A percentile compares a stretch with the other conserved stretches of the same genome.
Conservation (phyloP, 2,329 filamentous ascomycete species). For the Alternaria tenuissima region DNA sequence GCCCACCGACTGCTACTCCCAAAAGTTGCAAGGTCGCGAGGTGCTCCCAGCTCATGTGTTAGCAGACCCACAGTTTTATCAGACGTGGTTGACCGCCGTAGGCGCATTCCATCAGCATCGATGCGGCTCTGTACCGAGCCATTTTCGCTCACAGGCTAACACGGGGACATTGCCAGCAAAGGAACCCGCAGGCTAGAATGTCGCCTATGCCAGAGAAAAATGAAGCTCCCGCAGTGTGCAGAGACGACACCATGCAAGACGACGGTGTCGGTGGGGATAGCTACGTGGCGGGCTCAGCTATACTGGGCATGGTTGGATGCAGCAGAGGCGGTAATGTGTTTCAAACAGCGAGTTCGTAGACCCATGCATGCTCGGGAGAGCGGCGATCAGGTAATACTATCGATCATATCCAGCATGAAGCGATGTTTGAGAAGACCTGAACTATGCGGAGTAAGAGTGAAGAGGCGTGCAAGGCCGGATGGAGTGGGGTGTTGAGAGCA, state of each 20-base stretch:
- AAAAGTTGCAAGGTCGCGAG: slow-evolving; percentile 6
- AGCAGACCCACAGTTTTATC: slow-evolving; percentile 17
- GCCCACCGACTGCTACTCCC: slow-evolving; percentile 4
- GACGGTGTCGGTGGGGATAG: slow-evolving; percentile 15
- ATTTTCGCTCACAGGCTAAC: slow-evolving; percentile 8
- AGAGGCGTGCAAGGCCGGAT: not conserved
- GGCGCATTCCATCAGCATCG: slow-evolving; percentile 10
- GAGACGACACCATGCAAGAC: slow-evolving; percentile 3
- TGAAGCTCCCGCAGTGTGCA: slow-evolving; percentile 13
- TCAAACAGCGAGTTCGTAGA: slow-evolving; percentile 7
- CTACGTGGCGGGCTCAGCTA: slow-evolving; percentile 19
- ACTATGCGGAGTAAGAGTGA: slow-evolving; percentile 1
- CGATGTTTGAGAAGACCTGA: slow-evolving; percentile 4
- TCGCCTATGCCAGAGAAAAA: slow-evolving; percentile 4
- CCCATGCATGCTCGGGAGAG: slow-evolving; percentile 9
- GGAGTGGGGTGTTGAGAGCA: not conserved
- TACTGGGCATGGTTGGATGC: slow-evolving; percentile 14
- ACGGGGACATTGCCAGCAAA: slow-evolving; percentile 13
- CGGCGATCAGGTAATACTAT: slow-evolving; percentile 6
- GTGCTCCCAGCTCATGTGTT: slow-evolving; percentile 15
- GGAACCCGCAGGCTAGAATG: slow-evolving; percentile 10
- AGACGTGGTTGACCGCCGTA: slow-evolving; percentile 20
- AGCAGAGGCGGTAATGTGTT: slow-evolving; percentile 9
- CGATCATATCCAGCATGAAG: slow-evolving; percentile 1
- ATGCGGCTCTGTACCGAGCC: slow-evolving; percentile 10